Conservation (phyloP, 2,329 filamentous ascomycete species). For the Exophiala calicioides region DNA sequence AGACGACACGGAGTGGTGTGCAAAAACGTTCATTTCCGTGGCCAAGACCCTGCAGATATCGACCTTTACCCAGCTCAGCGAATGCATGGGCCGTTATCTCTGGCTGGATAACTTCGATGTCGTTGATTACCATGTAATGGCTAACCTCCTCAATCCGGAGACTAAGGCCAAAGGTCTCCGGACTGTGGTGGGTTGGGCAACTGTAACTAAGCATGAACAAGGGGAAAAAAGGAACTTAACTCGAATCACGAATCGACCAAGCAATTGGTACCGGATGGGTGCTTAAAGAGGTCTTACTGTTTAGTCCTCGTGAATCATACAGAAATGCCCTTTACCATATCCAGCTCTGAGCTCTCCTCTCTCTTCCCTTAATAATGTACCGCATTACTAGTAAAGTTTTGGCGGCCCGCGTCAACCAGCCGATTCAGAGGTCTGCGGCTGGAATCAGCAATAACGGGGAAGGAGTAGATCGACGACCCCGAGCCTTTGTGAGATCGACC, state of each 20-base stretch:
- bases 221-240: not conserved
- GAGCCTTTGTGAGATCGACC: too few relatives aligned
- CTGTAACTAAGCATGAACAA: not conserved
- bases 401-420: too few relatives aligned
- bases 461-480: too few relatives aligned
- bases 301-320: too few relatives aligned
- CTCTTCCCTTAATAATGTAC: too few relatives aligned
- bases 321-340: too few relatives aligned
- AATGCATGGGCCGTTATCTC: not conserved
- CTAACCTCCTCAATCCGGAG: not conserved
- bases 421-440: too few relatives aligned
- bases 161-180: not conserved
- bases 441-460: too few relatives aligned
- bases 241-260: conserved; percentile 1
- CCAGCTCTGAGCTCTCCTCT: too few relatives aligned
- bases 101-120: conserved; percentile 3
- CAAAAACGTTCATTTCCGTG: not conserved
- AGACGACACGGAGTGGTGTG: not conserved
- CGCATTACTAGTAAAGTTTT: too few relatives aligned
- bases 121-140: conserved; percentile 1
- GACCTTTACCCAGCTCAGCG: not conserved
- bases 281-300: not conserved
- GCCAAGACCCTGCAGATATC: not conserved
- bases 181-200: not conserved
- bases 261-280: not conserved